Percentiles rank a stretch among this genome's conserved stretches.
Evolutionary conservation across 192 early-diverging fungal genomes (phyloP).

Genomic region (Allomyces macrogynus): DNA sequence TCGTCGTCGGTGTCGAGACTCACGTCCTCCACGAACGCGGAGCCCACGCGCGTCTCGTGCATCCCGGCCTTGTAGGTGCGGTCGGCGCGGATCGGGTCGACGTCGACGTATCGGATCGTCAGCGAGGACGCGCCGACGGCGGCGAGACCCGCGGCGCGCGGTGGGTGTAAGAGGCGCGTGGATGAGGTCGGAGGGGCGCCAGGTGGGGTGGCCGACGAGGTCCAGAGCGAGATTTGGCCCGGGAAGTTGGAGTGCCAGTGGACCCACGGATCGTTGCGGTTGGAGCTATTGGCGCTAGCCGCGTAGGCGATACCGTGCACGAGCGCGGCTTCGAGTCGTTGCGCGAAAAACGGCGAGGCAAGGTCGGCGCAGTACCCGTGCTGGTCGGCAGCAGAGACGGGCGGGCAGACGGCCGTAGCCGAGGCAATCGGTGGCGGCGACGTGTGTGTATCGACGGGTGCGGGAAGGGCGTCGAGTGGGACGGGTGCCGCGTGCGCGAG

Average conservation of each 20-base stretch:
- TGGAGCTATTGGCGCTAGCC: neutral
- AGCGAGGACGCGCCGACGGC: neutral
- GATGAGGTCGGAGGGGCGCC: neutral
- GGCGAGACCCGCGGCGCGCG: neutral
- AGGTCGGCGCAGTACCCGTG: neutral
- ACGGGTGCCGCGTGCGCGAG: too few relatives aligned
- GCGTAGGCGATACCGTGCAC: neutral
- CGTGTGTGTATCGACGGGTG: neutral
- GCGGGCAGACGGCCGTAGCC: neutral
- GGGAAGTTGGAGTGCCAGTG: neutral
- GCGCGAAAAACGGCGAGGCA: neutral
- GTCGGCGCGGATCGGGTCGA: neutral
- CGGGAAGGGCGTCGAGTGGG: neutral
- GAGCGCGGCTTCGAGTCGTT: neutral
- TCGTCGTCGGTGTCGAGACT: neutral
- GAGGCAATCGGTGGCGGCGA: neutral
- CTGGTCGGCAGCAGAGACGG: neutral
- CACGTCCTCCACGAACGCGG: neutral
- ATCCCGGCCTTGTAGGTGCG: neutral
- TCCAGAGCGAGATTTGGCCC: neutral
- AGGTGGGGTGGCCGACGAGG: neutral
- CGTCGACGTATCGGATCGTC: neutral
- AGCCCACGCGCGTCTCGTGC: neutral
- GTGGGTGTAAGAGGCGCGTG: too few relatives aligned
- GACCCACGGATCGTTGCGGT: neutral